These are phyloP conservation scores for Boletus reticulatus DNA, from an alignment of 768 basidiomycete species.

Conservation along the genomic window DNA sequence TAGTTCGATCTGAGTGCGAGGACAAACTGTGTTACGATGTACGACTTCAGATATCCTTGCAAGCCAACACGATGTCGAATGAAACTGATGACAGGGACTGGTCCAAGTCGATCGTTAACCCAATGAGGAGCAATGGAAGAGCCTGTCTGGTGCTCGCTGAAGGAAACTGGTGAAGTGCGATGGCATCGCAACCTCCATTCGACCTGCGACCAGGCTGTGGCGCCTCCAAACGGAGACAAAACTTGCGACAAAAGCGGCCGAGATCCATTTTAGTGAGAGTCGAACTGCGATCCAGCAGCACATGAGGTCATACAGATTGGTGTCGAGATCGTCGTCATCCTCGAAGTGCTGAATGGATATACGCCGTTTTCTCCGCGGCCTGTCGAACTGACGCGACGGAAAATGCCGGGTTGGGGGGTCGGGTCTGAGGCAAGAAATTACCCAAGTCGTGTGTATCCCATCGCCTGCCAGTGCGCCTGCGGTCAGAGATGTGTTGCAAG, in stretches of 20 bases:
- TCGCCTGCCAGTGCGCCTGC: no score
- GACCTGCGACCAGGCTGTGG: neutral
- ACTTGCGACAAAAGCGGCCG: constrained; percentile 12
- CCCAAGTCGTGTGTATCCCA: no score
- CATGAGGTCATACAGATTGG: neutral
- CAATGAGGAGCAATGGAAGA: no score
- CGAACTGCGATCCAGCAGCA: neutral
- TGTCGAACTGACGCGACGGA: no score
- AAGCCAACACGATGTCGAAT: no score
- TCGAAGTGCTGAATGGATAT: neutral
- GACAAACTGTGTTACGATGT: no score
- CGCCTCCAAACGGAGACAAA: constrained; percentile 1
- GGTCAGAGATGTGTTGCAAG: no score
- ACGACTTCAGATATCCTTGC: neutral
- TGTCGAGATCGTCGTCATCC: constrained; percentile 4
- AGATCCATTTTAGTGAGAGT: constrained; percentile 6
- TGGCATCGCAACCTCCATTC: neutral
- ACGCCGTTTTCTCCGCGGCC: neutral
- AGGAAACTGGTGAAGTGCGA: neutral
- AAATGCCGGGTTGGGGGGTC: no score
- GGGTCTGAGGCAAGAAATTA: no score
- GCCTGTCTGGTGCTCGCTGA: no score
- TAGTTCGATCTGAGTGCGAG: no score
- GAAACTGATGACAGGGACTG: neutral
- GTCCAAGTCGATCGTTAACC: no score